These are phyloP conservation scores for Trichothecium roseum DNA, from an alignment of 2,329 filamentous ascomycete genomes.

Conservation along the genomic window DNA sequence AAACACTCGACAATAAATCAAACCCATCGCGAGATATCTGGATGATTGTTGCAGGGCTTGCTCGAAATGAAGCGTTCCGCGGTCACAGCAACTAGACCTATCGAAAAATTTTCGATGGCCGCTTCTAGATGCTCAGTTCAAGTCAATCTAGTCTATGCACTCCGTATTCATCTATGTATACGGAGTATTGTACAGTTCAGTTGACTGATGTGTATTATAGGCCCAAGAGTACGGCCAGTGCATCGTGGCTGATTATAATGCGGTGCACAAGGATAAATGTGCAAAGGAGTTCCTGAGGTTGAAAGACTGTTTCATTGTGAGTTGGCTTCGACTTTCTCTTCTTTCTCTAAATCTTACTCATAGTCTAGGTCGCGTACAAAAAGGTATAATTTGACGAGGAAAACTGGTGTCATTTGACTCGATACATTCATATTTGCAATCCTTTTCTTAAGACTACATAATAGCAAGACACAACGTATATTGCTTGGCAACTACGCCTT, in stretches of 20 bases:
- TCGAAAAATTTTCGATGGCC: slow-evolving; percentile 44
- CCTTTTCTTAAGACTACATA: too few species aligned
- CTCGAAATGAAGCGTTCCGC: too few species aligned
- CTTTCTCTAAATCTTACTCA: not conserved
- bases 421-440: too few species aligned
- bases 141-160: too few species aligned
- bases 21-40: too few species aligned
- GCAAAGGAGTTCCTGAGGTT: slow-evolving; percentile 71
- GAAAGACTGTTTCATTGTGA: slow-evolving; percentile 80
- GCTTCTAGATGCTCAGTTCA: slow-evolving; percentile 44
- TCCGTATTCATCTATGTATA: not conserved
- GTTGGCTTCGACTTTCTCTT: slow-evolving; percentile 15
- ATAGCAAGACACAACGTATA: too few species aligned
- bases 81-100: slow-evolving; percentile 26
- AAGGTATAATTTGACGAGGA: slow-evolving; percentile 7
- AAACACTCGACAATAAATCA: too few species aligned
- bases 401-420: too few species aligned
- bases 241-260: slow-evolving; percentile 80
- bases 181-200: slow-evolving; percentile 2
- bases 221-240: slow-evolving; percentile 83
- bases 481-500: not conserved
- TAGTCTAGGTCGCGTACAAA: slow-evolving; percentile 15
- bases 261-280: slow-evolving; percentile 86
- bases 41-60: too few species aligned
- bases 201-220: slow-evolving; percentile 32